Base-by-base conservation (phyloP, 208 protist species). In the Wallacemonas collosoma region DNA sequence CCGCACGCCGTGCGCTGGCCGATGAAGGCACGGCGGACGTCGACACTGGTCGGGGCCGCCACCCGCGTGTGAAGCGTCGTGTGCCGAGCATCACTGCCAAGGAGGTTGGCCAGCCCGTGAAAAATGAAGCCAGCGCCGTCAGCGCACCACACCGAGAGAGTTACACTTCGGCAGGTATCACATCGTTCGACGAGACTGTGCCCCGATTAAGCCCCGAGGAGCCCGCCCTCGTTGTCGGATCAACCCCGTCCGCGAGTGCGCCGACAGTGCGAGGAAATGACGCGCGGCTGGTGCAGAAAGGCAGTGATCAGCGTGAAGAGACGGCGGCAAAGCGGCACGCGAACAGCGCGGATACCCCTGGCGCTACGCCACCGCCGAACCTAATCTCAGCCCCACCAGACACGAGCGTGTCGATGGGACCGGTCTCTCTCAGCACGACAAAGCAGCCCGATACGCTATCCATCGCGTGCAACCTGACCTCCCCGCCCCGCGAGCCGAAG, bases 381-480 rank as follows among this genome's bases (percentile, higher is more conserved):
- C 26, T 26, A 26, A 26, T 26, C 26, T 26, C 26, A 26, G 26
- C 50, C 62, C 48, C 39, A 71, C 50, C 71, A n/a, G 51, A 50
- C 64, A 53, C 44, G 9, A 39, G 47, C 45, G 26, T 55, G 35
- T 38, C 39, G 56, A 51, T 35, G 40, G 26, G 17, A 41, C 50
- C 41, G 45, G 38, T 17, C 62, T 15, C 44, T n/a, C 55, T 55
- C 47, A 58, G 53, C 63, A 53, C 8, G 71, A 72, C 67, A 48
- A 8, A 39, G 15, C 11, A 51, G 17, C 60, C 60, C 3, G 41
- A 12, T 5, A 8, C 60, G 7, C 60, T 65, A 6, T 6, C 57
- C 57, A 8, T 0, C 11, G 57, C 57, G 6, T 26, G 26, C 26
- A 26, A 26, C 45, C 6, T 50, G 45, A 50, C 45, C 8, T 6